phyloP scores from a whole-genome alignment of 2,329 filamentous ascomycete species.

The Gliomastix tumulicola region DNA sequence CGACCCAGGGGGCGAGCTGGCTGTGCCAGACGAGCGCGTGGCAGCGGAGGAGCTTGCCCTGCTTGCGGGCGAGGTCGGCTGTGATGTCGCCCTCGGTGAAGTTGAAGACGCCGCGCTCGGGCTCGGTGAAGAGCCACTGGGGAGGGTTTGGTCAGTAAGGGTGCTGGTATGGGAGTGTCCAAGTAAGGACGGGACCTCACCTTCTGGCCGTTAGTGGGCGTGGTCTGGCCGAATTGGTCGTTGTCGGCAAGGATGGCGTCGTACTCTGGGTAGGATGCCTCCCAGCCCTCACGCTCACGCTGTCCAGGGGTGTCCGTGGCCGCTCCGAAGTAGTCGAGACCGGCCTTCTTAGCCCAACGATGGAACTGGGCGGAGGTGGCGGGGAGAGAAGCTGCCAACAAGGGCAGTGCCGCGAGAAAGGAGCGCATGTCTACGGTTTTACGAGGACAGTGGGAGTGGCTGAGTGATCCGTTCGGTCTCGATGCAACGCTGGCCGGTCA shows the following conservation, averaged over 20 bases:
- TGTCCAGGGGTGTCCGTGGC: slow-evolving; percentile 45
- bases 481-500: no score
- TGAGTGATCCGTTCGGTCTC: no score
- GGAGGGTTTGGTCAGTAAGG: neutral
- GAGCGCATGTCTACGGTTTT: no score
- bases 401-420: no score
- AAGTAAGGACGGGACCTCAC: slow-evolving; percentile 7
- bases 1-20: slow-evolving; percentile 20
- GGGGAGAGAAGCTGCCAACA: slow-evolving; percentile 18
- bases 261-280: slow-evolving; percentile 46
- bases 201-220: slow-evolving; percentile 52
- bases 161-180: neutral
- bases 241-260: slow-evolving; percentile 43
- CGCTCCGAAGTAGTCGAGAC: slow-evolving; percentile 53
- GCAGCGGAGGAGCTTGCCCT: slow-evolving; percentile 45
- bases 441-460: no score
- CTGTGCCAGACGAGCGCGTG: slow-evolving; percentile 49
- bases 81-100: slow-evolving; percentile 50
- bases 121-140: slow-evolving; percentile 53
- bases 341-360: slow-evolving; percentile 41
- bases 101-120: slow-evolving; percentile 49
- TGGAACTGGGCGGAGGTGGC: slow-evolving; percentile 32
- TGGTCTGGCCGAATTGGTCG: slow-evolving; percentile 54
- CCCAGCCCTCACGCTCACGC: slow-evolving; percentile 33
- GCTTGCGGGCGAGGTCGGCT: slow-evolving; percentile 30